Evolutionary conservation across 106 monocot genomes (phyloP).

Genomic region (Chionographis japonica): DNA sequence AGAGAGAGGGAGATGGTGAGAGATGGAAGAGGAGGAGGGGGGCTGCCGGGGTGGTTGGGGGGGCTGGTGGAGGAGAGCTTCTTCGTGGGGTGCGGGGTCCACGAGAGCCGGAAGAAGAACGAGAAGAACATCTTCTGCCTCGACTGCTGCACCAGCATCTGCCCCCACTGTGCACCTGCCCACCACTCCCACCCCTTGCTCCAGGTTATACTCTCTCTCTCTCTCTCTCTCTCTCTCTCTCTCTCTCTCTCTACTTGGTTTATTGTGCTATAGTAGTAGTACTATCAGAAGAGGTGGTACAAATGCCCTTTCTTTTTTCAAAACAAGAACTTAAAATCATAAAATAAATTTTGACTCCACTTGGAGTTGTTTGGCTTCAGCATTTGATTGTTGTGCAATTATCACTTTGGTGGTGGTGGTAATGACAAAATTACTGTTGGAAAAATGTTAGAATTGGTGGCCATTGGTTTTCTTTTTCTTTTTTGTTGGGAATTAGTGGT

Average conservation of each 20-base stretch:
- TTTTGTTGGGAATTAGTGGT: too few species aligned
- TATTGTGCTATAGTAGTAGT: neutral
- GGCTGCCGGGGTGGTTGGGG: slow-evolving; percentile 42
- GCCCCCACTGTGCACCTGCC: slow-evolving; percentile 50
- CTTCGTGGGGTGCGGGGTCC: slow-evolving; percentile 41
- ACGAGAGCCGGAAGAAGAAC: slow-evolving; percentile 52
- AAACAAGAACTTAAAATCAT: too few species aligned
- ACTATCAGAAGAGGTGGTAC: neutral
- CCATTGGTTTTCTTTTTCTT: too few species aligned
- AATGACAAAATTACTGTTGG: too few species aligned
- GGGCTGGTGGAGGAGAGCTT: slow-evolving; percentile 51
- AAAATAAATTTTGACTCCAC: too few species aligned
- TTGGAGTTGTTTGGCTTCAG: too few species aligned
- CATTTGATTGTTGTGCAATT: too few species aligned
- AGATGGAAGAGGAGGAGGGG: too few species aligned
- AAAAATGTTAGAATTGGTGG: too few species aligned
- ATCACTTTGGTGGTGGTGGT: too few species aligned
- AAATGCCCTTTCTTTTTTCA: neutral
- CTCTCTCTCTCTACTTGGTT: neutral
- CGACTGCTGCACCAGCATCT: slow-evolving; percentile 57
- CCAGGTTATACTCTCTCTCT: slow-evolving; percentile 23
- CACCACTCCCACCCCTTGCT: slow-evolving; percentile 56
- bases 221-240: neutral
- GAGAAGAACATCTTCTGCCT: slow-evolving; percentile 82
- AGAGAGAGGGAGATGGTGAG: too few species aligned